These are phyloP conservation scores for Sporothrix variecibatus DNA, from an alignment of 2,329 filamentous ascomycete species.

Conservation along the genomic window DNA sequence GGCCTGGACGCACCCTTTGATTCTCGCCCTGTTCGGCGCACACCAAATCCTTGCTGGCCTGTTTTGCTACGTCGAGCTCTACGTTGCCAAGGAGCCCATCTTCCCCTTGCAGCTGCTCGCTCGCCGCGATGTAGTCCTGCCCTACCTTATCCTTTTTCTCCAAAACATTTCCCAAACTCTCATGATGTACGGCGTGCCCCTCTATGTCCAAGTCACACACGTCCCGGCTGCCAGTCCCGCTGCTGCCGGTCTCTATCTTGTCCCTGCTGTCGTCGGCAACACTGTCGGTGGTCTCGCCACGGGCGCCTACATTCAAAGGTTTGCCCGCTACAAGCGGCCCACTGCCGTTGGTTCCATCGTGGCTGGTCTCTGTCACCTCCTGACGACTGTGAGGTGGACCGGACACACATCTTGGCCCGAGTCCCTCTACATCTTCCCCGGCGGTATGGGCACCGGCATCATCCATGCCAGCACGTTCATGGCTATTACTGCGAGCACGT, in stretches of 20 bases:
- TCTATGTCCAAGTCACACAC: conserved; percentile 55
- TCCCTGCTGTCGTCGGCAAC: conserved; percentile 56
- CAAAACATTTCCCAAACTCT: conserved; percentile 32
- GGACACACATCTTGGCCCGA: conserved; percentile 45
- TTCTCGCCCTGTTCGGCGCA: background rate
- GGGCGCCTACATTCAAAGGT: conserved; percentile 47
- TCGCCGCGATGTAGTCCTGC: conserved; percentile 43
- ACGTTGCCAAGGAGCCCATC: conserved; percentile 43
- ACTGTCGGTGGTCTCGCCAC: conserved; percentile 50
- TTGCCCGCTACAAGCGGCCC: conserved; percentile 47
- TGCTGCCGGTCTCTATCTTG: conserved; percentile 49
- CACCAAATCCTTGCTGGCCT: background rate
- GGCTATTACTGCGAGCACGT: conserved; percentile 8
- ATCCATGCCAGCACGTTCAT: conserved; percentile 16
- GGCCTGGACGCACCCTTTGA: conserved; percentile 25
- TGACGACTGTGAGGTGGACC: conserved; percentile 40
- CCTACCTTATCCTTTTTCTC: conserved; percentile 41
- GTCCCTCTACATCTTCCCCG: conserved; percentile 47
- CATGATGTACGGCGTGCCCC: conserved; percentile 51
- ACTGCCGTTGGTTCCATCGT: conserved; percentile 40
- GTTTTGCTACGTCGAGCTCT: conserved; percentile 35
- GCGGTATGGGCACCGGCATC: conserved; percentile 43
- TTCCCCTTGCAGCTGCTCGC: conserved; percentile 46
- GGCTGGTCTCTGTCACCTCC: background rate
- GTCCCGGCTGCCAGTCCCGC: conserved; percentile 40